These are phyloP conservation scores for Penicillium angulare DNA, from an alignment of 495 filamentous ascomycete species.

Conservation along the genomic window DNA sequence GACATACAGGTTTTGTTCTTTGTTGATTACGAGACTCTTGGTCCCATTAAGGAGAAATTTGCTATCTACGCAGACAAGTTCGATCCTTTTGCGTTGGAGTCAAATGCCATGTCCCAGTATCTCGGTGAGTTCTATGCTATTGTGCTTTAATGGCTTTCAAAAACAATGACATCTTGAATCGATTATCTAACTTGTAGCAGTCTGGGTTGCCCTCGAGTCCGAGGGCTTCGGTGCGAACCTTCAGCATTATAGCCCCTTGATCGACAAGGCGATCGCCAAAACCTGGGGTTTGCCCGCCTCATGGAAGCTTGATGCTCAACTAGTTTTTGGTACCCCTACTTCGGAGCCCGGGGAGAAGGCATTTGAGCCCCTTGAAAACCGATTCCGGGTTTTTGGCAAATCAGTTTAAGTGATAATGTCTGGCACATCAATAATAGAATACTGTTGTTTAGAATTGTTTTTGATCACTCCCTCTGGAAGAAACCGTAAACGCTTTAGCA, in stretches of 20 bases:
- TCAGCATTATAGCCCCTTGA: slow-evolving; percentile 55
- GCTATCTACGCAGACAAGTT: slow-evolving; percentile 49
- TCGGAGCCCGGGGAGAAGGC: slow-evolving; percentile 36
- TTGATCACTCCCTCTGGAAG: no score
- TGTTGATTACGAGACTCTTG: slow-evolving; percentile 42
- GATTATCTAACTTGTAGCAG: slow-evolving; percentile 15
- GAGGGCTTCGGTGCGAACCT: slow-evolving; percentile 54
- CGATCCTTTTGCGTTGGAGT: slow-evolving; percentile 48
- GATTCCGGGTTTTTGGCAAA: slow-evolving; percentile 45
- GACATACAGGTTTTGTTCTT: slow-evolving; percentile 46
- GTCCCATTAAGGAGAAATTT: slow-evolving; percentile 42
- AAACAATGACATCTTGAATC: neutral
- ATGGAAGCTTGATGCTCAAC: slow-evolving; percentile 51
- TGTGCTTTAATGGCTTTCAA: neutral
- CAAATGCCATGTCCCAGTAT: slow-evolving; percentile 54
- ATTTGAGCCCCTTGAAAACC: slow-evolving; percentile 36
- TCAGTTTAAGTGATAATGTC: slow-evolving; percentile 8
- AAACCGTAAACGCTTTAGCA: no score
- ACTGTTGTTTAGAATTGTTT: no score
- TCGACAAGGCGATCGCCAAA: slow-evolving; percentile 42
- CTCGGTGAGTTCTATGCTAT: slow-evolving; percentile 25
- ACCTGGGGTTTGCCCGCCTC: slow-evolving; percentile 40
- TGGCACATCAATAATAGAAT: neutral
- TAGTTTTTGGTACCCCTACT: slow-evolving; percentile 48
- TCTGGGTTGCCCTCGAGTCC: slow-evolving; percentile 50